These are phyloP conservation scores for Kalmusia sp. DNA, from an alignment of 2,329 filamentous ascomycete species.

Conservation along the genomic window DNA sequence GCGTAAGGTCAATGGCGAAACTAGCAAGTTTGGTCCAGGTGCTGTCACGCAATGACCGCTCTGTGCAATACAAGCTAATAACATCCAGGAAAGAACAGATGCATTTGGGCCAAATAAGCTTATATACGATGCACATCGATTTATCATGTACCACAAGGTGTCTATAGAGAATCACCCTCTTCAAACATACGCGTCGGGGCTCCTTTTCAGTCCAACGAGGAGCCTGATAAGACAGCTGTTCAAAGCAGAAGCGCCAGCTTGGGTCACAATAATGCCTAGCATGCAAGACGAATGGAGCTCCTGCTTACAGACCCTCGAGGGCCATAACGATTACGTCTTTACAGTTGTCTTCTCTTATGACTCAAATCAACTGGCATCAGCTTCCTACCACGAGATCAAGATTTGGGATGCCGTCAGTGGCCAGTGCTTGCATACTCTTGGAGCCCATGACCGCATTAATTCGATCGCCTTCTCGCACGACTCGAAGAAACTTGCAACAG, in stretches of 20 bases:
- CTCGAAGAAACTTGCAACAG: not conserved
- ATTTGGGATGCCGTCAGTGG: too few species aligned
- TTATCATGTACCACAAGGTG: not conserved
- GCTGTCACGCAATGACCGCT: not conserved
- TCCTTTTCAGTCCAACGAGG: constrained; percentile 19
- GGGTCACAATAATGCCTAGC: constrained; percentile 13
- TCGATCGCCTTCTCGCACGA: constrained; percentile 55
- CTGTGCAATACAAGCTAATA: not conserved
- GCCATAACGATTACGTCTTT: constrained; percentile 48
- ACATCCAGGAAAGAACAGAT: not conserved
- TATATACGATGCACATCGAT: not conserved
- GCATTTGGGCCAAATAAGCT: not conserved
- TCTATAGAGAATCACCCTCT: not conserved
- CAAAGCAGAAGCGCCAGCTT: not conserved
- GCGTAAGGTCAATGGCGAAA: not conserved
- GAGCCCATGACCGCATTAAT: too few species aligned
- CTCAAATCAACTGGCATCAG: too few species aligned
- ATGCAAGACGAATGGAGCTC: constrained; percentile 14
- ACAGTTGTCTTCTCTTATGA: too few species aligned
- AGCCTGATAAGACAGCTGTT: constrained; percentile 15
- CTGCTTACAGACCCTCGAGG: constrained; percentile 25
- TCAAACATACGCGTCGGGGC: constrained; percentile 4
- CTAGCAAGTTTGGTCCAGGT: not conserved
- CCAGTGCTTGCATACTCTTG: too few species aligned
- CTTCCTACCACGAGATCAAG: too few species aligned